Conservation (phyloP, 441 rosid genomes). For the Daphne laureola region DNA sequence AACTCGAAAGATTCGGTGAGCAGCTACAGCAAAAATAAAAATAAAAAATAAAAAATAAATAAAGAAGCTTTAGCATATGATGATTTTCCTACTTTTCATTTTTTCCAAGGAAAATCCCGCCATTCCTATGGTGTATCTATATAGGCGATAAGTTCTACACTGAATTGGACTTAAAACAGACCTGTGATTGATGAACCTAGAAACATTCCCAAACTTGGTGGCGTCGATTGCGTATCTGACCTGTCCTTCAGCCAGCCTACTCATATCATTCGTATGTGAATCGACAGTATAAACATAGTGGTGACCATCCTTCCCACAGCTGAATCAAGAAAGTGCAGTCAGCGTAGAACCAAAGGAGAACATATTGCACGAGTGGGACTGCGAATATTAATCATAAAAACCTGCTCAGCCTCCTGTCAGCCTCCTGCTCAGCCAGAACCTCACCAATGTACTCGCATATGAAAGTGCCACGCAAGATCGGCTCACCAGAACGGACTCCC, state of each 20-base stretch:
- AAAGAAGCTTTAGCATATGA: no score
- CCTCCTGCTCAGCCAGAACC: constrained; percentile 64
- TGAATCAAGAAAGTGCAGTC: constrained; percentile 23
- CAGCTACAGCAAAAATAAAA: constrained; percentile 44
- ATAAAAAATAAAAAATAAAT: constrained; percentile 9
- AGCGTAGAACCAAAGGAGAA: constrained; percentile 8
- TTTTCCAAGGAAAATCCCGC: no score
- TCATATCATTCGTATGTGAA: constrained; percentile 68
- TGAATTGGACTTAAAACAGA: no score
- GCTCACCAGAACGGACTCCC: constrained; percentile 89
- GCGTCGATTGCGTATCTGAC: constrained; percentile 62
- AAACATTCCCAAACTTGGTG: constrained; percentile 70
- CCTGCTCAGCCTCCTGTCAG: constrained; percentile 63
- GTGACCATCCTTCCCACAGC: constrained; percentile 57
- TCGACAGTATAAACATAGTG: constrained; percentile 56
- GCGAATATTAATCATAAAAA: constrained; percentile 17
- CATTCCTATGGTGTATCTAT: no score
- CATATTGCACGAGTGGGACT: constrained; percentile 5
- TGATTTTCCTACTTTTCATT: no score
- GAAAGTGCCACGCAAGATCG: constrained; percentile 81
- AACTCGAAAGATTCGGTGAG: constrained; percentile 70
- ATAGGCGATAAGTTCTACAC: no score
- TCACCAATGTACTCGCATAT: constrained; percentile 88
- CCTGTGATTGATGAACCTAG: constrained; percentile 94
- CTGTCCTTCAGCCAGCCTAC: constrained; percentile 73